Conservation (phyloP, 306 rosid species). For the Lathyrus oleraceus region DNA sequence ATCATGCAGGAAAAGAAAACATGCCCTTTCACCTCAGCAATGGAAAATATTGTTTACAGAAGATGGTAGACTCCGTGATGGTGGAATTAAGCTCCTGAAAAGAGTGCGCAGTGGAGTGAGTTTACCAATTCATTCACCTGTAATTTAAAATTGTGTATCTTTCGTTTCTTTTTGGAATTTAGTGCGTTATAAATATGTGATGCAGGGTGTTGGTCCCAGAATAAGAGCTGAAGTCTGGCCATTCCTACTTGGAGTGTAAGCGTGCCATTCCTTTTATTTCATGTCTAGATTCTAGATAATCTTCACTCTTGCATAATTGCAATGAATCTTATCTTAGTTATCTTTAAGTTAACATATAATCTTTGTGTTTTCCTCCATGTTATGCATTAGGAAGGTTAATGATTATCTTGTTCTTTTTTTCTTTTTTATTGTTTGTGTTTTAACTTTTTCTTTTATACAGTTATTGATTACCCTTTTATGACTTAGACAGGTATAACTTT, state of each 20-base stretch:
- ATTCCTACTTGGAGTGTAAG: conserved; percentile 99
- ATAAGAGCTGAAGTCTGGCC: conserved; percentile 98
- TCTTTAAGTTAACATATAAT: conserved; percentile 16
- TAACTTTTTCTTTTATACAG: conserved; percentile 16
- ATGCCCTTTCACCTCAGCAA: conserved; percentile 68
- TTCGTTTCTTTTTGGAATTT: conserved; percentile 33
- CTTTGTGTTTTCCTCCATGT: not conserved
- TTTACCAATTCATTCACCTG: conserved; percentile 30
- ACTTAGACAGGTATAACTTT: conserved; percentile 74
- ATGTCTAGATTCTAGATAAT: conserved; percentile 11
- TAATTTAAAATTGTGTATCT: not conserved
- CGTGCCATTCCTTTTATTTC: conserved; percentile 32
- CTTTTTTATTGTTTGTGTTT: not conserved
- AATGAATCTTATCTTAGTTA: conserved; percentile 5
- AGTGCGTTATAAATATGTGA: conserved; percentile 34
- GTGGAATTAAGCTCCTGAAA: conserved; percentile 86
- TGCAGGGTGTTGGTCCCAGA: conserved; percentile 92
- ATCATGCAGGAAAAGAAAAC: conserved; percentile 93
- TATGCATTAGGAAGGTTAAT: conserved; percentile 4
- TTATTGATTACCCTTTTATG: conserved; percentile 41
- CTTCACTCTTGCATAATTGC: conserved; percentile 16
- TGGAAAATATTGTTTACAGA: conserved; percentile 78
- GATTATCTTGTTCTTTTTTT: conserved; percentile 12
- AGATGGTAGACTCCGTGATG: conserved; percentile 85
- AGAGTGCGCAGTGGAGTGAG: conserved; percentile 99